Conservation (phyloP, 148 eudicot genomes). For the Camellia sinensis region DNA sequence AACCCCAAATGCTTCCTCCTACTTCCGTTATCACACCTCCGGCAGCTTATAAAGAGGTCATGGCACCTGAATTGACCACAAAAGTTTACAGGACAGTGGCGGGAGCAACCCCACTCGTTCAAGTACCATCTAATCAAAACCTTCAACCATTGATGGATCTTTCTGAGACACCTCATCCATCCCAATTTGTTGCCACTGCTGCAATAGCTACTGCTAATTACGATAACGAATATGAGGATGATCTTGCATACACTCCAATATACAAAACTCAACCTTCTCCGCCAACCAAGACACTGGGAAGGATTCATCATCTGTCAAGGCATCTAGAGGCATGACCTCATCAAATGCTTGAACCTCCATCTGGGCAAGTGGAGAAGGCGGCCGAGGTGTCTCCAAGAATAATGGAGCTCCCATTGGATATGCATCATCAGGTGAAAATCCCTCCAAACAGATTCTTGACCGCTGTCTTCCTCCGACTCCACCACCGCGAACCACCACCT, state of each 20-base stretch:
- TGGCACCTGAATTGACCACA: slow-evolving; percentile 34
- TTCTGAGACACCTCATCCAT: slow-evolving; percentile 33
- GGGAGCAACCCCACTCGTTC: slow-evolving; percentile 30
- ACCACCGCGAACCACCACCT: too few relatives aligned
- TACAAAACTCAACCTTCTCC: slow-evolving; percentile 88
- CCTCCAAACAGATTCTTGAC: too few relatives aligned
- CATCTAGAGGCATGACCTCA: too few relatives aligned
- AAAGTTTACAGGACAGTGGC: slow-evolving; percentile 29
- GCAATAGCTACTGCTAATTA: slow-evolving; percentile 29
- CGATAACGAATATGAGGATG: slow-evolving; percentile 49
- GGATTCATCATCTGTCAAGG: too few relatives aligned
- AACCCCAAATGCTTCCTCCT: slow-evolving; percentile 48
- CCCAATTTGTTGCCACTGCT: slow-evolving; percentile 33
- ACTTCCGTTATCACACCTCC: slow-evolving; percentile 34
- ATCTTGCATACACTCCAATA: slow-evolving; percentile 67
- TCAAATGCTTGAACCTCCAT: slow-evolving; percentile 50
- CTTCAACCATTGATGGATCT: slow-evolving; percentile 42
- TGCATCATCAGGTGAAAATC: slow-evolving; percentile 79
- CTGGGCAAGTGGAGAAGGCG: slow-evolving; percentile 59
- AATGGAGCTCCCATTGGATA: slow-evolving; percentile 58
- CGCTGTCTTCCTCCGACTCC: too few relatives aligned
- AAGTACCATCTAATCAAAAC: slow-evolving; percentile 35
- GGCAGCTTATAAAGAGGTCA: slow-evolving; percentile 41
- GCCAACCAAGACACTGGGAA: too few relatives aligned
- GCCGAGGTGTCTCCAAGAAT: slow-evolving; percentile 82